Base-by-base conservation (phyloP, 108 stramenopile genomes). In the Asterionellopsis glacialis region DNA sequence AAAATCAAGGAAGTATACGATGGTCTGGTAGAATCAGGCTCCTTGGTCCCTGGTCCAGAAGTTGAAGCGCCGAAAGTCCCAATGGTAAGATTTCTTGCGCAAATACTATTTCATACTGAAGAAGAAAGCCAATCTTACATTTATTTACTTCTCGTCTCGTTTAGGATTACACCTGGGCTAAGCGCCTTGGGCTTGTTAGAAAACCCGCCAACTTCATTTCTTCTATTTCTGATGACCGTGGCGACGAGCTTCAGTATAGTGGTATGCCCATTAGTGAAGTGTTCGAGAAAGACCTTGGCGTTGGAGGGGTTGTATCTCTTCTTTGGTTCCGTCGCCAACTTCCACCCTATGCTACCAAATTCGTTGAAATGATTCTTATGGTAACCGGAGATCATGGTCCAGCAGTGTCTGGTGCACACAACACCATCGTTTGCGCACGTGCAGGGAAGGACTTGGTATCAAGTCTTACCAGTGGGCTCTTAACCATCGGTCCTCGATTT, bases 311-410 rank as follows among this genome's bases (percentile, higher is more conserved):
- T 9, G 51, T 95, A 1, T 83, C 82, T n/a, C 74, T 95, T 39
- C 78, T 95, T 10, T 95, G 94, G 94, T 95, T 95, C 82, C 75
- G 88, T 47, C 79, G 91, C 7, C 80, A 85, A 28, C 77, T 95
- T 47, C 94, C 94, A 10, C 44, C 77, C 24, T 93, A 93, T 56
- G 94, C 91, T 15, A 85, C 87, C 33, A 93, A 91, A 66, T 95
- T 95, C 61, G 90, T 95, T 61, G 94, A 95, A 71, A 95, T 93
- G 88, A 81, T 95, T 38, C 72, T 95, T n/a, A 91, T 91, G 90
- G 90, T 95, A 10, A 90, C 87, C 16, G 87, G 79, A 0, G 85
- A 92, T 73, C 91, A 92, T 57, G 91, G 91, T 10, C 91, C 91
- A 33, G 91, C 91, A 21, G 87, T 93, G 11, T 73, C 83, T 4